Evolutionary conservation across 2,329 filamentous ascomycete genomes (phyloP).

Genomic region (Fusarium sambucinum): DNA sequence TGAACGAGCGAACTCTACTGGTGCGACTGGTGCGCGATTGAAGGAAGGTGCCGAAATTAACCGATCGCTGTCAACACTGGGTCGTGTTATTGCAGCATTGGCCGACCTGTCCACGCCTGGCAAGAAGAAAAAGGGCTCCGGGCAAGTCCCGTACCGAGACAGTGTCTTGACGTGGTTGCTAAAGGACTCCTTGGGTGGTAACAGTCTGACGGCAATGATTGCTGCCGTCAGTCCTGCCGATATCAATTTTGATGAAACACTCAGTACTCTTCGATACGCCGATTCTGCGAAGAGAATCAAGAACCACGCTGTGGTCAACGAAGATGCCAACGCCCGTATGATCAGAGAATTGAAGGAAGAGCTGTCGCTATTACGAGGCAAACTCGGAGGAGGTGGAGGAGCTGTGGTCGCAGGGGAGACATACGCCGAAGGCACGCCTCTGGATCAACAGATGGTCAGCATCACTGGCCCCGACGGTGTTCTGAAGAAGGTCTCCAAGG

Average conservation of each 20-base stretch:
- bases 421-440: constrained; percentile 91
- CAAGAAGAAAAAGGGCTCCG: constrained; percentile 78
- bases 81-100: constrained; percentile 95
- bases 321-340: constrained; percentile 98
- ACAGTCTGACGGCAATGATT: constrained; percentile 99
- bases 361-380: constrained; percentile 84
- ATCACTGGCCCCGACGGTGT: constrained; percentile 88
- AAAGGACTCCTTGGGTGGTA: constrained; percentile 96
- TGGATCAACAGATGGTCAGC: constrained; percentile 96
- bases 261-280: constrained; percentile 94
- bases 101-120: constrained; percentile 90
- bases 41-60: constrained; percentile 99
- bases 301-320: constrained; percentile 99
- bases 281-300: constrained; percentile 99
- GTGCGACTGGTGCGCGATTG: constrained; percentile 91
- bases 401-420: constrained; percentile 76
- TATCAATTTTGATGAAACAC: constrained; percentile 98
- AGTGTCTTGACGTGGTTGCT: constrained; percentile 95
- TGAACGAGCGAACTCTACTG: constrained; percentile 95
- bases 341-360: constrained; percentile 98
- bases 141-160: constrained; percentile 94
- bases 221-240: constrained; percentile 97
- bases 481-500: constrained; percentile 96
- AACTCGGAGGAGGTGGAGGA: constrained; percentile 74
- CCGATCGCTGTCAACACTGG: constrained; percentile 92